Evolutionary conservation across 2,329 filamentous ascomycete genomes (phyloP), one percentile per base, ranked within the genome.

Genomic region (Chaetomium sp.): DNA sequence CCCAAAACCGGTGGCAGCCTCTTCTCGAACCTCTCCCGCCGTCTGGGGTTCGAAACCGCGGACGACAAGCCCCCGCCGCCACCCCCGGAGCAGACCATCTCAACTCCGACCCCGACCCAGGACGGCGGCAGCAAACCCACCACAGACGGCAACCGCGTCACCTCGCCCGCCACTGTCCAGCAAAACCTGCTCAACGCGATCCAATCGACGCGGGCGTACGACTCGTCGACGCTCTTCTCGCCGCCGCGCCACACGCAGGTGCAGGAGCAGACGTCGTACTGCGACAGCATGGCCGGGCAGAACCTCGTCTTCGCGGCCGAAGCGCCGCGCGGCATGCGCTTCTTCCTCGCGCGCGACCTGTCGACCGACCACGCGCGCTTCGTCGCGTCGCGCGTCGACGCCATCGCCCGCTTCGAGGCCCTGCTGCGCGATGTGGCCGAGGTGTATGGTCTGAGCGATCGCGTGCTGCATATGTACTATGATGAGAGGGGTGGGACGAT

Each of bases 241-340:
- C 85, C 87, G 25, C 92, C 92, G 0, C 80, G 86, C 60, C 89
- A 90, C 42, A 88, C 87, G 67, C 80, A 88, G 58, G 88, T 97
- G 69, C 90, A 90, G 73, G 93, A 97, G 75, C 90, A 92, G 70
- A 86, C 89, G 47, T 90, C 90, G 0, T 97, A 97, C 78, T 97
- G 93, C 75, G 93, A 97, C 78, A 84, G 87, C 70, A 89, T 81
- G 27, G 87, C 90, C 1, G 87, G 86, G 0, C 87, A 93, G 64
- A 88, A 96, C 75, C 86, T 97, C 12, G 81, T 81, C 19, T 89
- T 90, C 72, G 83, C 87, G 13, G 89, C 89, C 4, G 87, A 91
- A 54, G 85, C 91, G 3, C 85, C 87, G 2, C 87, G 88, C 57
- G 86, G 89, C 4, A 89, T 93, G 77, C 88, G 90, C 65, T 83